Conservation (phyloP, 306 rosid genomes). For the Cicer arietinum region DNA sequence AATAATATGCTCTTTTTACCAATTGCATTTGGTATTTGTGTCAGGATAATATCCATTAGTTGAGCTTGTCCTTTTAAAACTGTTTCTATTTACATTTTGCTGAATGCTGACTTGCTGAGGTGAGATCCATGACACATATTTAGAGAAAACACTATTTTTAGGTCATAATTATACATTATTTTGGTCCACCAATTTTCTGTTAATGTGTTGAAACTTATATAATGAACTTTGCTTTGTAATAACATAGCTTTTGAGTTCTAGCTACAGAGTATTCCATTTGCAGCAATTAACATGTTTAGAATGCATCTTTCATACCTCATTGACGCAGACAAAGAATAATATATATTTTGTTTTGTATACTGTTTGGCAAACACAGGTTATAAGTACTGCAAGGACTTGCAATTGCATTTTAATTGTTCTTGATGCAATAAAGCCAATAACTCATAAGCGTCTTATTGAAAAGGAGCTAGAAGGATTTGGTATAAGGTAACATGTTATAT, state of each 20-base stretch:
- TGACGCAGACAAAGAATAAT: conserved; percentile 17
- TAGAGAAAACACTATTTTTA: conserved; percentile 23
- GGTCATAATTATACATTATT: conserved; percentile 8
- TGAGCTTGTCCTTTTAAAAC: conserved; percentile 6
- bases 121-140: conserved; percentile 18
- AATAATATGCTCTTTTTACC: conserved; percentile 17
- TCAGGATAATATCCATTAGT: conserved; percentile 12
- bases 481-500: conserved; percentile 67
- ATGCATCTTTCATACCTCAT: conserved; percentile 27
- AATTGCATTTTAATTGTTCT: conserved; percentile 95
- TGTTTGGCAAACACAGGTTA: conserved; percentile 69
- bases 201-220: background rate
- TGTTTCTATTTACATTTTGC: conserved; percentile 11
- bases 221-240: background rate
- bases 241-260: conserved; percentile 20
- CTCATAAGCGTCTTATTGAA: conserved; percentile 95
- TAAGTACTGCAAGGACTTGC: conserved; percentile 99
- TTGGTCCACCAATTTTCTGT: conserved; percentile 8
- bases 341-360: conserved; percentile 32
- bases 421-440: conserved; percentile 98
- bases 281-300: conserved; percentile 19
- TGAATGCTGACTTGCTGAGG: background rate
- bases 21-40: conserved; percentile 17
- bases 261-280: conserved; percentile 25
- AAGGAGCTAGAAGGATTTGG: conserved; percentile 99